Base-by-base conservation (phyloP, 768 basidiomycete genomes). In the Mycena vitilis region DNA sequence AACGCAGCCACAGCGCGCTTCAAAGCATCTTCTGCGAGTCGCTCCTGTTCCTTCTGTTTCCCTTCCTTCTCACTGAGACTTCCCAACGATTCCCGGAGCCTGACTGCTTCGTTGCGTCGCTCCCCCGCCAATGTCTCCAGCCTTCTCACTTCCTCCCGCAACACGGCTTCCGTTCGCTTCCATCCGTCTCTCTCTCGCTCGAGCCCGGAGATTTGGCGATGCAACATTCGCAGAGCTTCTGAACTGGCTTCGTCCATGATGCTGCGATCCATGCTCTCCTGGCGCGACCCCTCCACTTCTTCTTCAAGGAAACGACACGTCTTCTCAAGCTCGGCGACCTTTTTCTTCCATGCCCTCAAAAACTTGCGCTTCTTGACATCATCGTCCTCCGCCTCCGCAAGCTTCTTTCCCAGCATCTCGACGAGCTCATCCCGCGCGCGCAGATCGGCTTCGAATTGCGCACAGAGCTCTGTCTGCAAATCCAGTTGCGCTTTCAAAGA, bases 211-310 rank as follows among this genome's bases (percentile, higher is more conserved):
- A 98, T 95, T 74, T 94, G 91, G 15, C 86, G 79, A 74, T 98
- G 94, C 49, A 98, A 84, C 79, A 89, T 89, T 38, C 93, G 85
- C 73, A 98, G 81, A 25, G 91, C 94, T 78, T 90, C 89, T 1
- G 91, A 86, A 64, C 91, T 93, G 0, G 93, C 91, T 70, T 91
- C 92, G 73, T 94, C 92, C 85, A 97, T 96, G 45, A 97, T 79
- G 70, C 94, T 93, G 25, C 90, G 83, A 65, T 93, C 91, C 78
- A 95, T 82, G 73, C 90, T 93, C 73, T 94, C 93, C 73, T 93
- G 89, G 45, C 95, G 85, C 52, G 92, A 92, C 6, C 88, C 84
- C 66, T 98, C 96, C 36, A 96, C 92, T 75, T 97, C 93, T 74
- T 96, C 95, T 81, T 98, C 92, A 37, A 91, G 82, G 65, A 83